phyloP scores from a whole-genome alignment of 2,329 filamentous ascomycete genomes.

The Emergomyces africanus region DNA sequence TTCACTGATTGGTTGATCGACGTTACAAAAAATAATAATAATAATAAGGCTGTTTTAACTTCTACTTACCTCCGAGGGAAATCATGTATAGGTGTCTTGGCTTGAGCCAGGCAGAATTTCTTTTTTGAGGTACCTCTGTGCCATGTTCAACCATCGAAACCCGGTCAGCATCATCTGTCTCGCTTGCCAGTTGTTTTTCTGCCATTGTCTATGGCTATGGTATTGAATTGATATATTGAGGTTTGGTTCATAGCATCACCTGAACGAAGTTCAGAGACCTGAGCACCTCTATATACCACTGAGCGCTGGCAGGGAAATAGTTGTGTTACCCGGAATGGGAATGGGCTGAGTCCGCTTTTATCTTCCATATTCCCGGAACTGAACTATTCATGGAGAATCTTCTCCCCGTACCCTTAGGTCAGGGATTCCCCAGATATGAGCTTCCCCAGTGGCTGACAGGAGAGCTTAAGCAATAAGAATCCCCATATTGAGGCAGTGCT shows the following conservation, averaged over 20 bases:
- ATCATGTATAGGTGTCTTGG: neutral
- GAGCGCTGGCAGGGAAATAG: neutral
- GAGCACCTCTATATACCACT: neutral
- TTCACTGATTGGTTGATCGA: neutral
- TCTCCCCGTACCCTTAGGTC: neutral
- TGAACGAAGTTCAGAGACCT: neutral
- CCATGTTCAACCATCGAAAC: neutral
- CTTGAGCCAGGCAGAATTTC: neutral
- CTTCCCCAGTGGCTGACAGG: neutral
- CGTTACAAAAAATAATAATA: no score
- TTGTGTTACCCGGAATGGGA: neutral
- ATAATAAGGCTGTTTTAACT: neutral
- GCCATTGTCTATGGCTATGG: neutral
- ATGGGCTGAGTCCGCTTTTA: neutral
- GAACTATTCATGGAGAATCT: neutral
- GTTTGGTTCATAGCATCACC: neutral
- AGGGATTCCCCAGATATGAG: neutral
- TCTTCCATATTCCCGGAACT: neutral
- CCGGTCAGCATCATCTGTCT: neutral
- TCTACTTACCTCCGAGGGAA: conserved; percentile 1
- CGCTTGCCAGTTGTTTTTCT: neutral
- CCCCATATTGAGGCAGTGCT: neutral
- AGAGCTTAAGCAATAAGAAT: neutral
- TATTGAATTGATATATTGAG: neutral
- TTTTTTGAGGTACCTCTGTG: neutral